Evolutionary conservation across 345 rosid species (phyloP).

Genomic region (Nasturtium officinale): DNA sequence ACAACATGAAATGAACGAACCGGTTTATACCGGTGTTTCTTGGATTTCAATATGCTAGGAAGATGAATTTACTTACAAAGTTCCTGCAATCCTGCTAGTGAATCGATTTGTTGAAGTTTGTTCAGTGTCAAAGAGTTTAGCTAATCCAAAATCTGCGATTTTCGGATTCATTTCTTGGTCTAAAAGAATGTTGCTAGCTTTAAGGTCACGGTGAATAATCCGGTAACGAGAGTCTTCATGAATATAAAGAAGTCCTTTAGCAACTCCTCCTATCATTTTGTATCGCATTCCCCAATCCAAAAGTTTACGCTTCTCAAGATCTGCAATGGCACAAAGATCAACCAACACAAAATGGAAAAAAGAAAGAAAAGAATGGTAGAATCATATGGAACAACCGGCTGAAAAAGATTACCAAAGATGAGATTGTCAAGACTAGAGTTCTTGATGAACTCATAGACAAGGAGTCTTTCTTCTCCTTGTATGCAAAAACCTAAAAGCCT

Average conservation of each 20-base stretch:
- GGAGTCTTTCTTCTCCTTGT: slow-evolving; percentile 48
- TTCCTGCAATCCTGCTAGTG: slow-evolving; percentile 54
- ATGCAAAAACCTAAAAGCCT: slow-evolving; percentile 51
- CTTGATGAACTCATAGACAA: slow-evolving; percentile 52
- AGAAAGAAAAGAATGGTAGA: background rate
- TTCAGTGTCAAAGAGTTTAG: slow-evolving; percentile 46
- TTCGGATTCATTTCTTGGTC: slow-evolving; percentile 58
- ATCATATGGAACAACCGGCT: background rate
- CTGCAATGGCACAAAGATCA: slow-evolving; percentile 7
- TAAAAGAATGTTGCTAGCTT: slow-evolving; percentile 58
- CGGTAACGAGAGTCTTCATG: slow-evolving; percentile 58
- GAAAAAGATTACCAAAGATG: slow-evolving; percentile 39
- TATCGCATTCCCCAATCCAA: slow-evolving; percentile 39
- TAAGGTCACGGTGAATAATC: slow-evolving; percentile 61
- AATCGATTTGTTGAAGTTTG: slow-evolving; percentile 44
- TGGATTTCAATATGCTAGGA: background rate
- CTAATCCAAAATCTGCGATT: slow-evolving; percentile 66
- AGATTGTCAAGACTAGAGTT: slow-evolving; percentile 50
- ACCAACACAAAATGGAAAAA: background rate
- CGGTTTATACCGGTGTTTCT: background rate
- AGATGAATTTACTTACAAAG: slow-evolving; percentile 43
- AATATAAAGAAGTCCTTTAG: slow-evolving; percentile 44
- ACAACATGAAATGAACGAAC: background rate
- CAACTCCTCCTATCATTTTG: slow-evolving; percentile 43
- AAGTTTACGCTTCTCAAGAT: slow-evolving; percentile 30